Evolutionary conservation across 2,329 filamentous ascomycete genomes (phyloP), one percentile per base, ranked within the genome.

Genomic region (Scedosporium aurantiacum): DNA sequence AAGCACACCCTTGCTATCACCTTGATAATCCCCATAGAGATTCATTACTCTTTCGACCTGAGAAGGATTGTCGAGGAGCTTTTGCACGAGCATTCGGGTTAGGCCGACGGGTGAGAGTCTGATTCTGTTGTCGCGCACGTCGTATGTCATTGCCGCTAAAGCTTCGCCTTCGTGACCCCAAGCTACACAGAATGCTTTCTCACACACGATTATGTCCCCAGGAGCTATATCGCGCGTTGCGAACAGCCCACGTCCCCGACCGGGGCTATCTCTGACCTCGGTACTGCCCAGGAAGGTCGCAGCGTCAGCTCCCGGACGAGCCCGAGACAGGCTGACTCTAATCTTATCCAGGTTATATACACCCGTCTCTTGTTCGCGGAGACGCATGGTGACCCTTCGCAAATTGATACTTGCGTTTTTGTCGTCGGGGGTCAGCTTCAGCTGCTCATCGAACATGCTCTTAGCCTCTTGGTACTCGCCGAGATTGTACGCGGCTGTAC

Each of bases 201-300:
- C 77, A 37, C 70, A 71, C 14, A 78, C 70, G 23, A 79, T 68
- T 1, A 79, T 52, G 0, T 76, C 73, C 47, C 76, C 76, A 0
- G 71, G 69, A 2, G 64, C 65, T 47, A 79, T 66, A 54, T 70
- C 66, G n/a, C 68, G 65, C 0, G 70, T 68, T 0, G 76, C 74
- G 61, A 79, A 79, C 1, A 79, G 66, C 2, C 77, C 77, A 4
- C 71, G 70, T 6, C 77, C 77, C 64, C 72, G 68, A 32, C 67
- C 65, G 0, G 64, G 62, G 5, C 73, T 74, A 0, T 68, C 61
- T n/a, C 58, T 65, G 10, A 76, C 64, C 23, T 65, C 64, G 1
- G 72, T 75, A 52, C 70, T 69, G 2, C 64, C 41, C 6, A 71
- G 61, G 64, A 75, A 76, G 10, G 70, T 72, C 2, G 68, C 74